Base-by-base conservation (phyloP, 306 rosid genomes). In the Acacia melanoxylon region DNA sequence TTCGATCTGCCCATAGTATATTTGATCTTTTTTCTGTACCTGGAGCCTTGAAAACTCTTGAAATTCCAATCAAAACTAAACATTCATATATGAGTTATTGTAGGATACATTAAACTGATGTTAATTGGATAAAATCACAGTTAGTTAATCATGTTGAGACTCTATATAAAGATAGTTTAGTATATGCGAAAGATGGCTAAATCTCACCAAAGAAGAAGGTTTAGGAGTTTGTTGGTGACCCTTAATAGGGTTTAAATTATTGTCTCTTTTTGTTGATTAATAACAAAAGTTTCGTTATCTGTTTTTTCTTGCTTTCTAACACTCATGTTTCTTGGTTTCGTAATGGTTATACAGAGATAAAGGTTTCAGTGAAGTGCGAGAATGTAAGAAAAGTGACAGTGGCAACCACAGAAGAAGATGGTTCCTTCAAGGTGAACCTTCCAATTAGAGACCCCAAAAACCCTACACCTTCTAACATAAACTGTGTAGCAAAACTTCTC, bases 281-380 rank as follows among this genome's bases (percentile, higher is more conserved):
- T 15, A 19, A 35, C 40, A 35, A 49, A 49, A 49, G 20, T 16
- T 16, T 15, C 56, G 15, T 49, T 16, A 16, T 49, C 56, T 16
- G 19, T 49, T 49, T 42, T 49, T 16, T 6, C 56, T 49, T 49
- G 56, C 56, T 15, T 42, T 42, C 11, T 14, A 49, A 49, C 19
- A 0, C 0, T 4, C 13, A 48, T 49, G 54, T 49, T 15, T 20
- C 3, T 2, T 59, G 15, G 15, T 3, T 59, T 9, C 0, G 10
- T 9, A 56, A n/a, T 56, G 63, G 63, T 54, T 19, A 45, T 48
- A 56, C 88, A 93, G 99, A 87, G 65, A 83, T 88, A 5, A 90
- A 79, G 89, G 88, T 93, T 54, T 48, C 82, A 51, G 91, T 87
- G 85, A 92, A 88, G 87, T 95, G 99, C 83, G 92, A 85, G 27